phyloP scores from a whole-genome alignment of 2,329 filamentous ascomycete genomes.

The Lanzia echinophila region DNA sequence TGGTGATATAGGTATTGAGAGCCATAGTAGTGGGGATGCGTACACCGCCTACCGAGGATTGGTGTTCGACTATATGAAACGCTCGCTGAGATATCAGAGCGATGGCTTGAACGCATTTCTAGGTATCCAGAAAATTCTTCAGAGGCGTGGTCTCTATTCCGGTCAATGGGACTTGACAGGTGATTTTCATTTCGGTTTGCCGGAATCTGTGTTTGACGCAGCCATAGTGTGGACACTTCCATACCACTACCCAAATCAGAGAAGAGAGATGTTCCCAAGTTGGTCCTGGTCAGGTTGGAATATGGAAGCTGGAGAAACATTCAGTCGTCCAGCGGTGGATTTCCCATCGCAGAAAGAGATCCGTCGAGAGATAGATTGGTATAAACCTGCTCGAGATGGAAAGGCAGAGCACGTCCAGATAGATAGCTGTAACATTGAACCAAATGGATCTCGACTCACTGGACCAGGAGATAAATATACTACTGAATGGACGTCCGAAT shows the following conservation, averaged over 20 bases:
- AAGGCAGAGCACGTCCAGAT: background rate
- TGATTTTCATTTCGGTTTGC: background rate
- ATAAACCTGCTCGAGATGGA: background rate
- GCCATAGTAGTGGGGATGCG: background rate
- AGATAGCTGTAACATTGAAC: background rate
- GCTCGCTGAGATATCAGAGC: background rate
- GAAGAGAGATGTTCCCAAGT: slow-evolving; percentile 5
- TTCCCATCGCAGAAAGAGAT: background rate
- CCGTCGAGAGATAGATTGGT: slow-evolving; percentile 2
- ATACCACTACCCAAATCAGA: background rate
- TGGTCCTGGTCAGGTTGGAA: slow-evolving; percentile 8
- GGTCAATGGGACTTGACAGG: background rate
- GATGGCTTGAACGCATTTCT: slow-evolving; percentile 1
- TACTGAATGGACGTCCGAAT: background rate
- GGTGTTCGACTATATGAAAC: background rate
- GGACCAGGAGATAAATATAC: background rate
- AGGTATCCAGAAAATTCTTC: background rate
- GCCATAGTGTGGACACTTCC: background rate
- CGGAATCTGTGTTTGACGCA: background rate
- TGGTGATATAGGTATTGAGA: background rate
- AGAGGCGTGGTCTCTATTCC: background rate
- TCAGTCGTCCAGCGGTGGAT: background rate
- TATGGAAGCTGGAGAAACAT: background rate
- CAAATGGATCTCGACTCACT: background rate
- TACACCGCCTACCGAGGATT: background rate